Evolutionary conservation across 441 rosid genomes (phyloP).

Genomic region (Eruca vesicaria): DNA sequence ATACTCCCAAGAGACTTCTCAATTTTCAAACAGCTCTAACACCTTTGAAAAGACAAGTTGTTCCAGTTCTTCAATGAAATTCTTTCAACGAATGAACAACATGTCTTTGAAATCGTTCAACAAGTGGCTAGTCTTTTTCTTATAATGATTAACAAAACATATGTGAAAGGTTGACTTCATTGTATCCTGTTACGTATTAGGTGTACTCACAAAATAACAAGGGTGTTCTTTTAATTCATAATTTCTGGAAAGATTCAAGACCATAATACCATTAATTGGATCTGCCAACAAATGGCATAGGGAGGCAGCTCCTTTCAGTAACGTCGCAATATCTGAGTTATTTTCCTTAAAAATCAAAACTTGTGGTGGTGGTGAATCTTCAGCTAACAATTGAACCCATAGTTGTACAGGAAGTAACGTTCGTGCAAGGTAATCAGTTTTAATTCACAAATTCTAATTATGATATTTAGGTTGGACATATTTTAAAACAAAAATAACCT

Average conservation of each 20-base stretch:
- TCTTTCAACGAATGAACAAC: slow-evolving; percentile 21
- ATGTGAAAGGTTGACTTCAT: slow-evolving; percentile 28
- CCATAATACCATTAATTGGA: not conserved
- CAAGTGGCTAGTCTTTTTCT: not conserved
- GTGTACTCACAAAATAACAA: slow-evolving; percentile 23
- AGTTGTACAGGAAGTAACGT: not conserved
- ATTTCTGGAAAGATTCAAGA: slow-evolving; percentile 14
- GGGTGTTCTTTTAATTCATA: not conserved
- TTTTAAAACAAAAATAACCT: not conserved
- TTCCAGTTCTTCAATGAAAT: slow-evolving; percentile 4
- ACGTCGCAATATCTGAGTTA: slow-evolving; percentile 20
- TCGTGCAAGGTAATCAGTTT: slow-evolving; percentile 3
- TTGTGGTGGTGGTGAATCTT: slow-evolving; percentile 28
- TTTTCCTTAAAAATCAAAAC: slow-evolving; percentile 11
- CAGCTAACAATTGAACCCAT: not conserved
- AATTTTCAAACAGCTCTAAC: slow-evolving; percentile 16
- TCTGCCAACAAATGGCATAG: slow-evolving; percentile 18
- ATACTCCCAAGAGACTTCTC: slow-evolving; percentile 1
- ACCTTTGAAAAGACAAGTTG: slow-evolving; percentile 26
- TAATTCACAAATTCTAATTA: not conserved
- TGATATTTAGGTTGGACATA: not conserved
- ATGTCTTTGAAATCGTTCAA: slow-evolving; percentile 9
- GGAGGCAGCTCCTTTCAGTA: slow-evolving; percentile 15
- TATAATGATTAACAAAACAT: slow-evolving; percentile 18
- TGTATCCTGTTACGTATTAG: slow-evolving; percentile 28